Percentiles rank a stretch among this genome's conserved stretches.
These are phyloP conservation scores for Nannochloropsis oceanica DNA, from an alignment of 108 stramenopile genomes.

Conservation along the genomic window DNA sequence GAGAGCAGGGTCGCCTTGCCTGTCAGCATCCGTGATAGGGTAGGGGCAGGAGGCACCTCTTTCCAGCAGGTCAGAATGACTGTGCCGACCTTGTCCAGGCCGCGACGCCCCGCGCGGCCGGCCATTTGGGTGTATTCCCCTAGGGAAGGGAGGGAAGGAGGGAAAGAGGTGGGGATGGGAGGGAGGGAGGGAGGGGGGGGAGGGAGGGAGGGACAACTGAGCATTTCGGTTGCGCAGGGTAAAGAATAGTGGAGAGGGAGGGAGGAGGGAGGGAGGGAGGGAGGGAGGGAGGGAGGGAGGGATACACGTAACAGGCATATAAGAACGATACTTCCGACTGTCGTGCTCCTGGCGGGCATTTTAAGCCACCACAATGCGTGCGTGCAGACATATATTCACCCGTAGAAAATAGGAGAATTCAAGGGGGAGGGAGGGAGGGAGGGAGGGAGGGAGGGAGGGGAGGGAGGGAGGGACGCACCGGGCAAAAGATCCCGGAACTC, in stretches of 20 bases:
- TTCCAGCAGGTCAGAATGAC: slow-evolving; percentile 40
- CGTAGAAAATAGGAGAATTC: too few species aligned
- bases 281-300: background rate
- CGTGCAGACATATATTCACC: too few species aligned
- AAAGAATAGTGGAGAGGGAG: background rate
- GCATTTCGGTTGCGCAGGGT: background rate
- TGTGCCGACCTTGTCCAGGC: slow-evolving; percentile 79
- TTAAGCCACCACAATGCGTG: too few species aligned
- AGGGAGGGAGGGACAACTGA: background rate
- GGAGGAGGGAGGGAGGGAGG: background rate
- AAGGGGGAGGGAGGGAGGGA: too few species aligned
- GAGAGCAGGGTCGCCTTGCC: slow-evolving; percentile 65
- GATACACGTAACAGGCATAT: too few species aligned
- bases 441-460: background rate
- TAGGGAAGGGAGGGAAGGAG: background rate
- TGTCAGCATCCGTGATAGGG: slow-evolving; percentile 55
- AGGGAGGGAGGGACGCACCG: background rate
- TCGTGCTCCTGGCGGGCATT: too few species aligned
- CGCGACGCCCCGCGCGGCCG: slow-evolving; percentile 88
- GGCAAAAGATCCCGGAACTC: background rate
- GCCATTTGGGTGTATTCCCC: slow-evolving; percentile 97
- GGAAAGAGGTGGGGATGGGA: background rate
- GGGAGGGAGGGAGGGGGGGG: background rate
- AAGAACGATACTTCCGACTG: too few species aligned
- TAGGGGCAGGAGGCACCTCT: slow-evolving; percentile 6